Percentiles rank a stretch among this genome's conserved stretches.
phyloP scores from a whole-genome alignment of 345 rosid genomes.

The Triadica sebifera region DNA sequence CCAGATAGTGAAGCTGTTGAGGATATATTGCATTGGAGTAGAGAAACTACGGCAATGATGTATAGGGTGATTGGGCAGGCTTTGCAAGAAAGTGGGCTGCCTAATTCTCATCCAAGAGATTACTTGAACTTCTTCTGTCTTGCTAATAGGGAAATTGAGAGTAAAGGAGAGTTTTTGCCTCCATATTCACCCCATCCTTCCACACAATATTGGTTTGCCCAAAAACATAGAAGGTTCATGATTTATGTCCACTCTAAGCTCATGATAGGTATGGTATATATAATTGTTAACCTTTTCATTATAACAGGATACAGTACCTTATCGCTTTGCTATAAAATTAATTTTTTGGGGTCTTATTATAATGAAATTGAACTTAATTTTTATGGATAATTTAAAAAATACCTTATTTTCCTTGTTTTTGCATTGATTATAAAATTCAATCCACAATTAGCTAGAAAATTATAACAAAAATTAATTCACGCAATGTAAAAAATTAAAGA shows the following conservation, averaged over 20 bases:
- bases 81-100: slow-evolving; percentile 43
- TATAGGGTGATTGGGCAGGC: slow-evolving; percentile 69
- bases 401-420: neutral
- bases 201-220: slow-evolving; percentile 79
- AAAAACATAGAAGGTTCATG: slow-evolving; percentile 80
- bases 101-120: slow-evolving; percentile 59
- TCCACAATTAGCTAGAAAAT: too few relatives aligned
- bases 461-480: too few relatives aligned
- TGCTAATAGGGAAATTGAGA: slow-evolving; percentile 76
- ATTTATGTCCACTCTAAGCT: slow-evolving; percentile 91
- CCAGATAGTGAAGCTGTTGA: slow-evolving; percentile 77
- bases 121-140: slow-evolving; percentile 86
- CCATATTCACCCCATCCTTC: slow-evolving; percentile 50
- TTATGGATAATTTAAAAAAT: too few relatives aligned
- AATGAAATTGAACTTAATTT: neutral
- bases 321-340: too few relatives aligned
- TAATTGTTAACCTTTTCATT: too few relatives aligned
- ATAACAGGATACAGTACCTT: too few relatives aligned
- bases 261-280: slow-evolving; percentile 64
- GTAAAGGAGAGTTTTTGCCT: slow-evolving; percentile 49
- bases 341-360: too few relatives aligned
- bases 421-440: too few relatives aligned
- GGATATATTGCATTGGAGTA: slow-evolving; percentile 90
- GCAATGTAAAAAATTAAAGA: too few relatives aligned
- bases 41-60: slow-evolving; percentile 85